These are phyloP conservation scores for Vitis rotundifolia DNA, from an alignment of 164 flowering plant species.

Conservation along the genomic window DNA sequence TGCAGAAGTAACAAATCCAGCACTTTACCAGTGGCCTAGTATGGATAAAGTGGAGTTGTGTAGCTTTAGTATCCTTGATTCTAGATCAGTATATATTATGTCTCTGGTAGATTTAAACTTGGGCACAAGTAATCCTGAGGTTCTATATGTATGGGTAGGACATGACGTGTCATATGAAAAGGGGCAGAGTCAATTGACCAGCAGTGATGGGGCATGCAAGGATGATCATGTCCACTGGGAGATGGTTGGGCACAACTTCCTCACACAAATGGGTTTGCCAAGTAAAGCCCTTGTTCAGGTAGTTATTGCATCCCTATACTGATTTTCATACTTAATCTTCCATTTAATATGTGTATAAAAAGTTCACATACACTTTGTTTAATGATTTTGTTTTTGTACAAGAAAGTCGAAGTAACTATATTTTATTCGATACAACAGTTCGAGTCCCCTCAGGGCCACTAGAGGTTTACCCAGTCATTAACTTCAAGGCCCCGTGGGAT, in stretches of 20 bases:
- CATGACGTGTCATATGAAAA: slow-evolving; percentile 20
- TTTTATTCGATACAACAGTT: too few relatives aligned
- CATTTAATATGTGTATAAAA: too few relatives aligned
- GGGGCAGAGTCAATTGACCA: slow-evolving; percentile 16
- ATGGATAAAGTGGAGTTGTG: slow-evolving; percentile 37
- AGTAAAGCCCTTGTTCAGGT: slow-evolving; percentile 47
- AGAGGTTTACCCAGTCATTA: too few relatives aligned
- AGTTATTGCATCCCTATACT: slow-evolving; percentile 4
- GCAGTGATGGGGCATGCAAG: slow-evolving; percentile 8
- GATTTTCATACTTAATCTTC: too few relatives aligned
- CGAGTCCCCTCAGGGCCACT: too few relatives aligned
- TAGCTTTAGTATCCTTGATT: slow-evolving; percentile 29
- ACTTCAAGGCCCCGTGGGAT: too few relatives aligned
- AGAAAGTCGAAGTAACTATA: too few relatives aligned
- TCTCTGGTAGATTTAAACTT: slow-evolving; percentile 18
- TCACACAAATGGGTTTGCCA: slow-evolving; percentile 40
- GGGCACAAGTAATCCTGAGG: slow-evolving; percentile 15
- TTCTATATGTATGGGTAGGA: slow-evolving; percentile 53
- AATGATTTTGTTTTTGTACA: too few relatives aligned
- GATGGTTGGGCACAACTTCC: slow-evolving; percentile 31
- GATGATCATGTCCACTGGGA: slow-evolving; percentile 25
- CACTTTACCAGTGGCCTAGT: slow-evolving; percentile 42
- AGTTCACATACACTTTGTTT: too few relatives aligned
- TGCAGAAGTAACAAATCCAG: slow-evolving; percentile 13
- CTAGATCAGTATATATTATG: slow-evolving; percentile 44